phyloP scores from a whole-genome alignment of 331 rosid species.

The Acacia pycnantha region DNA sequence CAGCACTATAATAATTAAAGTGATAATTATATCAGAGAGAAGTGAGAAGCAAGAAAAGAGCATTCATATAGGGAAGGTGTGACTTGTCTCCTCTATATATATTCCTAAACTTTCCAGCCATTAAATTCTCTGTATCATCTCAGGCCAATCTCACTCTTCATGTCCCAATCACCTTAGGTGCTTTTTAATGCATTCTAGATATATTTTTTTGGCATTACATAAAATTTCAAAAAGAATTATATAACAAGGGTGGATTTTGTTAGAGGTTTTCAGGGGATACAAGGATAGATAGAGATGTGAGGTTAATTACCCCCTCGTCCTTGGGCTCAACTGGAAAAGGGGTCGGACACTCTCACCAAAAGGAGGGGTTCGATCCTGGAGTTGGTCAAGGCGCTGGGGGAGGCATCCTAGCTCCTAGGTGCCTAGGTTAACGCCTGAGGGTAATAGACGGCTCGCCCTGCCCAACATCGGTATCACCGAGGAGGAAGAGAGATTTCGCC shows the following conservation, averaged over 20 bases:
- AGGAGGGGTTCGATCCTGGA: too few species aligned
- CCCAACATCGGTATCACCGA: too few species aligned
- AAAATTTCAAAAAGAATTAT: background rate
- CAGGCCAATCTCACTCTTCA: slow-evolving; percentile 3
- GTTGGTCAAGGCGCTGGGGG: too few species aligned
- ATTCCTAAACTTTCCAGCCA: slow-evolving; percentile 40
- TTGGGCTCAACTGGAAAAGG: too few species aligned
- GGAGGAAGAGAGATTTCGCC: too few species aligned
- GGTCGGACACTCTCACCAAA: too few species aligned
- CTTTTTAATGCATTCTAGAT: background rate
- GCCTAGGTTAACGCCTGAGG: too few species aligned
- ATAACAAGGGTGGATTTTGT: too few species aligned
- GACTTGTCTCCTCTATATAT: slow-evolving; percentile 24
- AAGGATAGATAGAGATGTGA: background rate
- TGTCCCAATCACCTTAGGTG: slow-evolving; percentile 21
- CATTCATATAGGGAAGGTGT: slow-evolving; percentile 8
- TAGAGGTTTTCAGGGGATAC: background rate
- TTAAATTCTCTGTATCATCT: slow-evolving; percentile 1
- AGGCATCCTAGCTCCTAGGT: too few species aligned
- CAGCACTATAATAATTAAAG: background rate
- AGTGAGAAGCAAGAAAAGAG: background rate
- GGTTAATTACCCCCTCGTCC: too few species aligned
- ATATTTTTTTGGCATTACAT: background rate
- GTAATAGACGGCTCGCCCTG: too few species aligned
- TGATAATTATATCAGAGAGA: background rate